phyloP scores from a whole-genome alignment of 257 asterid genomes.

The Solanum sejunctum region DNA sequence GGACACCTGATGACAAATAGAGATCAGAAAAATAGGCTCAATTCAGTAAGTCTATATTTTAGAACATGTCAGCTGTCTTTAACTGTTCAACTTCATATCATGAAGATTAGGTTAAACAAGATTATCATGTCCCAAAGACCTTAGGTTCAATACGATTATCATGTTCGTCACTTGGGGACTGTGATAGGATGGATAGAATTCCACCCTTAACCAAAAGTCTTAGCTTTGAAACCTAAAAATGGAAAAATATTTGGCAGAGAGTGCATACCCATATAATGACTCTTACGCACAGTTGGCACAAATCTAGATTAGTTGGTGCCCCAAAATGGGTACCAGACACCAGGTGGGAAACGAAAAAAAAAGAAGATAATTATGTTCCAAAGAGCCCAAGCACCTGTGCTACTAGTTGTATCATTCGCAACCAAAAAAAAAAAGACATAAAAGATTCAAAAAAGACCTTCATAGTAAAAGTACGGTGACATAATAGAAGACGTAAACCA shows the following conservation, averaged over 20 bases:
- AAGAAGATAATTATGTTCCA: neutral
- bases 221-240: neutral
- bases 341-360: neutral
- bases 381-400: neutral
- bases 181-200: neutral
- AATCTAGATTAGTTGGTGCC: neutral
- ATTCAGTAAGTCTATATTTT: neutral
- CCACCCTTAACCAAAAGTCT: neutral
- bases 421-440: neutral
- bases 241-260: neutral
- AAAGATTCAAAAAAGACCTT: neutral
- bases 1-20: constrained; percentile 46
- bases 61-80: neutral
- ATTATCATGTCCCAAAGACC: neutral
- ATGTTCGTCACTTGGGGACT: neutral
- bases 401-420: too few relatives aligned
- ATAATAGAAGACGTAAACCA: neutral
- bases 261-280: neutral
- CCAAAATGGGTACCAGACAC: neutral
- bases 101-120: neutral
- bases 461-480: too few relatives aligned
- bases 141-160: neutral
- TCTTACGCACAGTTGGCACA: neutral
- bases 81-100: neutral
- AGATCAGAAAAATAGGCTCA: neutral